Base-by-base conservation (phyloP, 2,329 filamentous ascomycete species). In the Endocalyx cinctus region DNA sequence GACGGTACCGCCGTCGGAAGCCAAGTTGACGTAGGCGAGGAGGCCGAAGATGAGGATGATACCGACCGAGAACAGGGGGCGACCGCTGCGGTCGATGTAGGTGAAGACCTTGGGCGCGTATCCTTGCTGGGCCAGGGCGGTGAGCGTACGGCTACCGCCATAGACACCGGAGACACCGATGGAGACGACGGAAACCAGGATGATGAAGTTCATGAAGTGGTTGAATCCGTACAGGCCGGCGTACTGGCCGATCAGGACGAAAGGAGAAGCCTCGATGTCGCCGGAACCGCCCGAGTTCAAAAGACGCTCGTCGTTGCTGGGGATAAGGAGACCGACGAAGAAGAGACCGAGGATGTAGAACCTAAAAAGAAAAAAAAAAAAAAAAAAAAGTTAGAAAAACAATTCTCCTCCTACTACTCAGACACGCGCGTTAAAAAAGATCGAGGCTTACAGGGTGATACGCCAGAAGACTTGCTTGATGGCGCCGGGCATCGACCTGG, bases 391-490 rank as follows among this genome's bases (percentile, higher is more conserved):
- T 25, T 4, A 23, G 11, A 5, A 14, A 8, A 15, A 2, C 5
- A 3, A 18, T 10, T 12, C 5, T 16, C 4, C n/a, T n/a, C n/a
- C n/a, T n/a, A n/a, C n/a, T n/a, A n/a, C n/a, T n/a, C n/a, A n/a
- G n/a, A n/a, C n/a, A n/a, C n/a, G n/a, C n/a, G n/a, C n/a, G n/a
- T n/a, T n/a, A n/a, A n/a, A n/a, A 7, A 20, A 14, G 5, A 22
- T 17, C 12, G 16, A n/a, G 14, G 43, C 53, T 46, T 41, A 58
- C 41, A 74, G 52, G 0, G 67, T 72, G 39, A 75, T 74, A 45
- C 72, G 69, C 70, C 71, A 75, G 38, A 75, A 75, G 19, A 75
- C 85, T 54, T 94, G 87, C 64, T 92, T 94, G 50, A 90, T 81
- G 5, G 88, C 88, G 2, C 78, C 80, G 0, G 88, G 88, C 2